Evolutionary conservation across 345 rosid genomes (phyloP).

Genomic region (Isatis tinctoria): DNA sequence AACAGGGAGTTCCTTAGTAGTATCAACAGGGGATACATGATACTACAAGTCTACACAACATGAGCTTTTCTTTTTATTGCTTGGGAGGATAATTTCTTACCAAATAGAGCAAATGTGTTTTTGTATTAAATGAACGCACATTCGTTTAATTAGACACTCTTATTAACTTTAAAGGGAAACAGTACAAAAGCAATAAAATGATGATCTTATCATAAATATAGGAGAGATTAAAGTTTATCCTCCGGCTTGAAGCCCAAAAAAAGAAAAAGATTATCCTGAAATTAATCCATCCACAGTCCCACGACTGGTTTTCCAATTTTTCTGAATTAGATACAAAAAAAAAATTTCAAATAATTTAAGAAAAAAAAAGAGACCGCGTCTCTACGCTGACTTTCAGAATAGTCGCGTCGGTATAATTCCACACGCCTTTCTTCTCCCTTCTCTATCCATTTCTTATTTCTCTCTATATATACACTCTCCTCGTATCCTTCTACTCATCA

Average conservation of each 20-base stretch:
- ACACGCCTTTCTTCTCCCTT: slow-evolving; percentile 18
- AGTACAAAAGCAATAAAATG: neutral
- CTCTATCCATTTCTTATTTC: slow-evolving; percentile 11
- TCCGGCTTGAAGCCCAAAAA: neutral
- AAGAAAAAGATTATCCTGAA: slow-evolving; percentile 28
- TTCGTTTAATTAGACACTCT: neutral
- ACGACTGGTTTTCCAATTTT: neutral
- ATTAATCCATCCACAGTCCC: slow-evolving; percentile 25
- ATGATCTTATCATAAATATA: slow-evolving; percentile 9
- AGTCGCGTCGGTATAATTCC: slow-evolving; percentile 28
- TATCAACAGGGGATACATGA: too few relatives aligned
- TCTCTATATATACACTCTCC: slow-evolving; percentile 21
- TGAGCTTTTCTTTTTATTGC: too few relatives aligned
- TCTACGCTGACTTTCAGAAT: slow-evolving; percentile 24
- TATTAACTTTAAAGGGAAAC: neutral
- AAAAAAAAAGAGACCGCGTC: slow-evolving; percentile 22
- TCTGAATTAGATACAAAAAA: neutral
- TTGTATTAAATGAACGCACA: neutral
- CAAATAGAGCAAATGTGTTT: neutral
- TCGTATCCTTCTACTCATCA: slow-evolving; percentile 5
- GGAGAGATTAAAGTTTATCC: neutral
- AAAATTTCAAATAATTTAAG: neutral
- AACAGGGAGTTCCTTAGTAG: too few relatives aligned
- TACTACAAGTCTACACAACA: too few relatives aligned
- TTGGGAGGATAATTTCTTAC: neutral